A percentile compares a stretch with the other conserved stretches of the same genome.
Evolutionary conservation across 2,329 filamentous ascomycete genomes (phyloP).

Genomic region (Colletotrichum higginsianum): DNA sequence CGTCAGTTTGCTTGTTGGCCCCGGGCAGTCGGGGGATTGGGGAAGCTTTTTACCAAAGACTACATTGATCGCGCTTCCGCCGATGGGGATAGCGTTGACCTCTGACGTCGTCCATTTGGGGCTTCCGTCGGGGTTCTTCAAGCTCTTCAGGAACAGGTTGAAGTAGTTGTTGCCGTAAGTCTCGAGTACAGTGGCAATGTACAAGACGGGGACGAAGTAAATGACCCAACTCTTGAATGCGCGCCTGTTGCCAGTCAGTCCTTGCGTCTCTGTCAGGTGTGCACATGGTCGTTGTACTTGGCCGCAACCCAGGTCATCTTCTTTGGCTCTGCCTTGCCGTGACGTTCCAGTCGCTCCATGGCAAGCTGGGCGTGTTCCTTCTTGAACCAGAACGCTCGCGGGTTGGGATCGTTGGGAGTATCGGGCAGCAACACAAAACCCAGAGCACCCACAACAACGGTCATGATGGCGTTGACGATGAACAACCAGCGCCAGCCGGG

Average conservation of each 20-base stretch:
- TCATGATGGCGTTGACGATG: slow-evolving; percentile 54
- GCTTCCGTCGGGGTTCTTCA: slow-evolving; percentile 43
- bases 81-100: slow-evolving; percentile 37
- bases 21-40: neutral
- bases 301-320: slow-evolving; percentile 48
- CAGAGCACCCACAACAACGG: slow-evolving; percentile 44
- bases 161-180: slow-evolving; percentile 39
- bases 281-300: slow-evolving; percentile 37
- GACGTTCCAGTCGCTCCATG: slow-evolving; percentile 36
- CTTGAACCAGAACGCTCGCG: slow-evolving; percentile 39
- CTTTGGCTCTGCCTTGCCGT: slow-evolving; percentile 44
- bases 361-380: slow-evolving; percentile 34
- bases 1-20: slow-evolving; percentile 6
- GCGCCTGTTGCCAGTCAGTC: slow-evolving; percentile 23
- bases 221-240: slow-evolving; percentile 40
- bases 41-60: slow-evolving; percentile 37
- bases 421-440: slow-evolving; percentile 41
- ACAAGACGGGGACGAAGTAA: slow-evolving; percentile 35
- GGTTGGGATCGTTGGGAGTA: slow-evolving; percentile 47
- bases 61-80: slow-evolving; percentile 37
- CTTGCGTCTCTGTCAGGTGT: neutral
- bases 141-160: slow-evolving; percentile 30
- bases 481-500: slow-evolving; percentile 60
- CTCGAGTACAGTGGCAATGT: slow-evolving; percentile 37
- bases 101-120: slow-evolving; percentile 34